Conservation (phyloP, 2,329 filamentous ascomycete species). For the Apiospora aurea region DNA sequence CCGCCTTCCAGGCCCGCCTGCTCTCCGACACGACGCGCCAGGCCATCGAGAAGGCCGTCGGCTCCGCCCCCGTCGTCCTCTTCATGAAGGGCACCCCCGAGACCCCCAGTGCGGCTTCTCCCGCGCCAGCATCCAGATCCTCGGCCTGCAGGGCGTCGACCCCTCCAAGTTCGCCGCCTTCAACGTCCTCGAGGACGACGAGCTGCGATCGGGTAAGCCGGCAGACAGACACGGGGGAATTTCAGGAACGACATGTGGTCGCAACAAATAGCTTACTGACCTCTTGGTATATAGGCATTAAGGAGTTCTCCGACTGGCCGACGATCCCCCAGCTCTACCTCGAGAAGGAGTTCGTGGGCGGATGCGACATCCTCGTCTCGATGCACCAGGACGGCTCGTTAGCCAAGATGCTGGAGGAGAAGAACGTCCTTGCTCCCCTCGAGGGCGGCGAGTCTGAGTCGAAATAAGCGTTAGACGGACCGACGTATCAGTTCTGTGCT, state of each 20-base stretch:
- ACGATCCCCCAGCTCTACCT: conserved; percentile 98
- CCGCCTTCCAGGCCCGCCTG: conserved; percentile 62
- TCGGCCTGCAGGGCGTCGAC: conserved; percentile 93
- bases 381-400: conserved; percentile 98
- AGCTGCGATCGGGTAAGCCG: conserved; percentile 77
- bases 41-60: conserved; percentile 90
- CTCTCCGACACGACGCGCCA: conserved; percentile 81
- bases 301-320: conserved; percentile 99
- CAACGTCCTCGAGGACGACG: conserved; percentile 92
- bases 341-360: conserved; percentile 93
- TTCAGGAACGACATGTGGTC: background rate
- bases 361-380: conserved; percentile 94
- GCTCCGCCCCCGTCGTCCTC: conserved; percentile 87
- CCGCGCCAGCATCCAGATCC: conserved; percentile 90
- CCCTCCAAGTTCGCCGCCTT: conserved; percentile 97
- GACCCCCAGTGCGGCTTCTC: conserved; percentile 96
- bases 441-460: conserved; percentile 45
- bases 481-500: background rate
- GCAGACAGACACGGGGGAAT: background rate
- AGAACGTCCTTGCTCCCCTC: conserved; percentile 78
- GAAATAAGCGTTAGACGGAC: background rate
- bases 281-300: conserved; percentile 72
- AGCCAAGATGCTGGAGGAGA: conserved; percentile 90
- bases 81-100: conserved; percentile 99
- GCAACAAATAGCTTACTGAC: background rate